Evolutionary conservation across 208 protist species (phyloP), one percentile per base, ranked within the genome.

Genomic region (Leishmania gerbilli): DNA sequence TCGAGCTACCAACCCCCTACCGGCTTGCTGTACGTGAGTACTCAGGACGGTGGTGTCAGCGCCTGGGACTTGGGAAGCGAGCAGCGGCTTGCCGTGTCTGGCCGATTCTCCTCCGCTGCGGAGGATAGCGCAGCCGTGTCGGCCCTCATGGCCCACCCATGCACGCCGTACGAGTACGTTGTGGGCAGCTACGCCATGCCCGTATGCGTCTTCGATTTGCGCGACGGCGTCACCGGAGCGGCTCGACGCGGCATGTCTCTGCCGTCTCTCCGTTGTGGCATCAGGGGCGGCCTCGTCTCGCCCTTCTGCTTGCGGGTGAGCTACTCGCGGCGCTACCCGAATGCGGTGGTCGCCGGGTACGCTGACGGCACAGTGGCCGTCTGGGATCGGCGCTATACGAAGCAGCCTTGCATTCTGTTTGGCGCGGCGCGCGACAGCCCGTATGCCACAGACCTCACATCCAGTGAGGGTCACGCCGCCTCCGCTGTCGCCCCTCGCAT

Each of bases 1-100:
- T 97, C 94, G 58, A 82, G 87, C 64, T 96, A 95, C 76, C 91
- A 95, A 69, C 77, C 86, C 4, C 87, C 82, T 19, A 84, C 90
- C 7, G 86, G 84, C 45, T 58, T 89, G 79, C 82, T 97, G 60
- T 88, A 92, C 76, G 74, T 97, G 31, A 91, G 82, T 58, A 79
- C 82, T 55, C 84, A 74, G 8, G 84, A 90, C 77, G 85, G 86
- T 47, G 82, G 77, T 19, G 88, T 95, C 49, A 79, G 79, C 3
- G 79, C 92, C 49, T 95, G 92, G 92, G 90, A 95, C 67, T 55
- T 91, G 72, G 47, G 80, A 37, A 76, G 79, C 45, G 83, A 85
- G 79, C 84, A 88, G 80, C 77, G 87, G 67, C 51, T 83, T 67
- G 78, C 77, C 53, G 72, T 74, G 58, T 31, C 84, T 69, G 84